A percentile compares a stretch with the other conserved stretches of the same genome.
Conservation (phyloP, 208 protist genomes). For the Borovskyia barvae region DNA sequence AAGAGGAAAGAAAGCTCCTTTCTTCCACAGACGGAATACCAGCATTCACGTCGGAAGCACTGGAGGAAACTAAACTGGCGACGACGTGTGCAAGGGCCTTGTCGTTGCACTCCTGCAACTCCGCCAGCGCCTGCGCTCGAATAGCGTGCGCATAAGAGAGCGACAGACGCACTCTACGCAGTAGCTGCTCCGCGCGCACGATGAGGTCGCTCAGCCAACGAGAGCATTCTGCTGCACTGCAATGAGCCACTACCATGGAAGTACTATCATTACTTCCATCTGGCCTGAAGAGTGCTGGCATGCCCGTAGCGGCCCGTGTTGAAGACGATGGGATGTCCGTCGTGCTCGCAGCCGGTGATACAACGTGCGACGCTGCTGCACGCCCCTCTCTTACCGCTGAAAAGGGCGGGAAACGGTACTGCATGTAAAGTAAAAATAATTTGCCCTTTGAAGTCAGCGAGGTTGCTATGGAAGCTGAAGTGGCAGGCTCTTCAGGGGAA, state of each 20-base stretch:
- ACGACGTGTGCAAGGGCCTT: conserved; percentile 7
- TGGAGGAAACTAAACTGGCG: conserved; percentile 4
- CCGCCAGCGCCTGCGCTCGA: conserved; percentile 14
- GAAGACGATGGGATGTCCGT: not conserved
- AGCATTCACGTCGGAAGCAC: conserved; percentile 5
- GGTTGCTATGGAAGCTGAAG: not conserved
- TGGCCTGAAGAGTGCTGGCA: conserved; percentile 12
- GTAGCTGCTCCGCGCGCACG: conserved; percentile 13
- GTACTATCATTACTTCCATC: conserved; percentile 13
- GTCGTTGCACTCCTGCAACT: conserved; percentile 16
- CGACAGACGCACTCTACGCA: conserved; percentile 18
- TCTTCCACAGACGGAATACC: conserved; percentile 19
- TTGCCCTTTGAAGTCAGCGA: conserved; percentile 22
- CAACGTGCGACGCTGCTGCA: not conserved
- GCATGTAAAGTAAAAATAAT: conserved; percentile 27
- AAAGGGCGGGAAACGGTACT: conserved; percentile 17
- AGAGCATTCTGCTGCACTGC: conserved; percentile 10
- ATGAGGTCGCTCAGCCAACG: conserved; percentile 14
- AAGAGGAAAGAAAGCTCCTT: conserved; percentile 20
- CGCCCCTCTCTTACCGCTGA: too few species aligned
- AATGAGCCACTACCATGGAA: not conserved
- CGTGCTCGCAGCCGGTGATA: not conserved
- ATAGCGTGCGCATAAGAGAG: conserved; percentile 23
- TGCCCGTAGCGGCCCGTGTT: not conserved
- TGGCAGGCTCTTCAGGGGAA: too few species aligned